phyloP scores from a whole-genome alignment of 192 early-diverging fungal species.

The Linnemannia exigua region DNA sequence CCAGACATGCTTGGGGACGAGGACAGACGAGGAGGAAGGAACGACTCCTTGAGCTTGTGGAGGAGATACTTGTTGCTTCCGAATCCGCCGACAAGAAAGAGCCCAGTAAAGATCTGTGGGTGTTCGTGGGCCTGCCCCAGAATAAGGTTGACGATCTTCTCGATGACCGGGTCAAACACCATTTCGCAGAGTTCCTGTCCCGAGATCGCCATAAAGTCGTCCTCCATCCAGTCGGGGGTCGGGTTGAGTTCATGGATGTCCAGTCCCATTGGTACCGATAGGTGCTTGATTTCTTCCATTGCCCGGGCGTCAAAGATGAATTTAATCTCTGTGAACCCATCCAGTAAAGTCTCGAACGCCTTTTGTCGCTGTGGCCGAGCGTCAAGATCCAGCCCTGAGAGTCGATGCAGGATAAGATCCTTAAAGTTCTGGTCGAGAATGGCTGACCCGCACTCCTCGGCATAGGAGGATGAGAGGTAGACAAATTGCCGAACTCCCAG shows the following conservation, averaged over 20 bases:
- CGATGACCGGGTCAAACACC: slow-evolving; percentile 59
- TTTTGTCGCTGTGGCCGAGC: slow-evolving; percentile 40
- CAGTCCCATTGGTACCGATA: slow-evolving; percentile 33
- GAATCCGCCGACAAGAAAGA: slow-evolving; percentile 64
- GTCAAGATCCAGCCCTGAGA: slow-evolving; percentile 27
- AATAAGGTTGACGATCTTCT: slow-evolving; percentile 38
- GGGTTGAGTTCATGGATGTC: slow-evolving; percentile 26
- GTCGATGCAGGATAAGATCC: slow-evolving; percentile 22
- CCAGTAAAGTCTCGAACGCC: slow-evolving; percentile 38
- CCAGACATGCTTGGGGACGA: not conserved
- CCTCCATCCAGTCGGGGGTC: slow-evolving; percentile 39
- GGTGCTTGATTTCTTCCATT: slow-evolving; percentile 28
- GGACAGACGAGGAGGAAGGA: not conserved
- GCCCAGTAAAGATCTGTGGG: slow-evolving; percentile 21
- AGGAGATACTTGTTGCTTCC: slow-evolving; percentile 57
- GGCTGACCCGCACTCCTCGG: slow-evolving; percentile 30
- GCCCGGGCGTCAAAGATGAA: slow-evolving; percentile 23
- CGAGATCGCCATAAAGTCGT: slow-evolving; percentile 47
- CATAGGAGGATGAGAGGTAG: slow-evolving; percentile 31
- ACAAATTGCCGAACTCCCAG: slow-evolving; percentile 40
- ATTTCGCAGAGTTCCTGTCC: slow-evolving; percentile 42
- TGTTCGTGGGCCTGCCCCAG: slow-evolving; percentile 39
- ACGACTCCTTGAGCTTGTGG: slow-evolving; percentile 4
- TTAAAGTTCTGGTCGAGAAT: slow-evolving; percentile 41
- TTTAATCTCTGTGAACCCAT: slow-evolving; percentile 36